Conservation (phyloP, 495 filamentous ascomycete genomes). For the Aspergillus funiculosus region DNA sequence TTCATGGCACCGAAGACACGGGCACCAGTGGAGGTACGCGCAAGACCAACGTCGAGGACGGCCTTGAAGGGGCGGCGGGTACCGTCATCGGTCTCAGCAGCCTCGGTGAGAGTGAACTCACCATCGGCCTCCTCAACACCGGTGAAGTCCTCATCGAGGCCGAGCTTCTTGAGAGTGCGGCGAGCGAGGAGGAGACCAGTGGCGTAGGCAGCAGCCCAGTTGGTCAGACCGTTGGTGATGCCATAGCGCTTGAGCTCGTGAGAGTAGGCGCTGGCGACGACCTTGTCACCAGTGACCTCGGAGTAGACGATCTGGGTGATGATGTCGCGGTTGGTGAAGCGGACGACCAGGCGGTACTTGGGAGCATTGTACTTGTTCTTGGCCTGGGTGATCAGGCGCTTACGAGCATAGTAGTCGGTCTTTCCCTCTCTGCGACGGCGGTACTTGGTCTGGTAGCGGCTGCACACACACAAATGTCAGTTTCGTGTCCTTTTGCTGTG, state of each 20-base stretch:
- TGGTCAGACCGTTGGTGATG: constrained; percentile 96
- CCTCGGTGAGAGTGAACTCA: constrained; percentile 91
- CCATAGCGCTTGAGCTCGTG: constrained; percentile 98
- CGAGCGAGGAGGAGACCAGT: constrained; percentile 95
- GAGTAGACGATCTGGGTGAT: constrained; percentile 95
- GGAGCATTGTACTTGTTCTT: constrained; percentile 99
- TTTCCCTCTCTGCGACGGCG: constrained; percentile 92
- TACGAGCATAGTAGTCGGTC: constrained; percentile 99
- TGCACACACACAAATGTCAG: constrained; percentile 40
- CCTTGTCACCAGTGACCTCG: constrained; percentile 96
- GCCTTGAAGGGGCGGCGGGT: constrained; percentile 95
- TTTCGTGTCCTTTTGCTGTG: neutral
- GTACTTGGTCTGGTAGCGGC: constrained; percentile 99
- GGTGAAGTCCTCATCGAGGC: constrained; percentile 79
- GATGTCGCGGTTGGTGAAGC: constrained; percentile 99
- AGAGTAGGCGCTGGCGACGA: constrained; percentile 86
- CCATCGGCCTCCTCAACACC: constrained; percentile 94
- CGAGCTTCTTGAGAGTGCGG: constrained; percentile 93
- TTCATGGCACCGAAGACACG: constrained; percentile 99
- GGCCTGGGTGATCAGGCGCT: constrained; percentile 98
- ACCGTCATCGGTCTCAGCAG: constrained; percentile 76
- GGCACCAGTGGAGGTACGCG: constrained; percentile 93
- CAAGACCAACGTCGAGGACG: constrained; percentile 94
- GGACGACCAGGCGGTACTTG: constrained; percentile 99
- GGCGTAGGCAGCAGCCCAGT: constrained; percentile 97